Evolutionary conservation across 225 moss, liverwort and hornwort genomes (phyloP).

Genomic region (Polytrichum formosum): DNA sequence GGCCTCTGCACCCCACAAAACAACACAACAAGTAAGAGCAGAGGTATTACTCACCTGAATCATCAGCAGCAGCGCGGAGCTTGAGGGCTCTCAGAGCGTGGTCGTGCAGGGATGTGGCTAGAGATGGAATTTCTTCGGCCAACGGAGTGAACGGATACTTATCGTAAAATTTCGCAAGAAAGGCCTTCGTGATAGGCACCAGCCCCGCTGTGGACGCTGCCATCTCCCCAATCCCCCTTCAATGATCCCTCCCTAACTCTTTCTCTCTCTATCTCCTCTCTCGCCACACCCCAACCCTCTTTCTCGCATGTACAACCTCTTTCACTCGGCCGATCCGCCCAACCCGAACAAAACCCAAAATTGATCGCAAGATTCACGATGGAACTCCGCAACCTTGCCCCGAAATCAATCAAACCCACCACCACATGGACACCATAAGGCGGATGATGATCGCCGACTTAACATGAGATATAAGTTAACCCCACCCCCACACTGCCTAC

Average conservation of each 20-base stretch:
- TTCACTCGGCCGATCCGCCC: too few relatives aligned
- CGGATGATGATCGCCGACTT: too few relatives aligned
- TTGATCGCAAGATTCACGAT: too few relatives aligned
- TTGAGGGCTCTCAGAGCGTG: conserved; percentile 8
- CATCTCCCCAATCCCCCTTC: conserved; percentile 11
- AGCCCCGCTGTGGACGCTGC: conserved; percentile 49
- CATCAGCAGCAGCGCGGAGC: conserved; percentile 16
- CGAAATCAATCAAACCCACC: too few relatives aligned
- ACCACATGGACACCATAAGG: too few relatives aligned
- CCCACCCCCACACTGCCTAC: too few relatives aligned
- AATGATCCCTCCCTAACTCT: background rate
- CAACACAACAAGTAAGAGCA: background rate
- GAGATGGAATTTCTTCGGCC: conserved; percentile 27
- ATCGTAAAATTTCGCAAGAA: conserved; percentile 61
- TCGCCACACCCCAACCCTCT: too few relatives aligned
- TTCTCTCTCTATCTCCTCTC: too few relatives aligned
- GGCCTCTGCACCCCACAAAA: background rate
- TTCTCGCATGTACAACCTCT: too few relatives aligned
- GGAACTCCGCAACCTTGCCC: too few relatives aligned
- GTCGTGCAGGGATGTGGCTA: conserved; percentile 22
- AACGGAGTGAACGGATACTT: conserved; percentile 46
- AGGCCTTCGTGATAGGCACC: conserved; percentile 52
- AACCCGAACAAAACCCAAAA: too few relatives aligned
- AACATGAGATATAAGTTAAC: too few relatives aligned
- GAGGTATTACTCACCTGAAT: conserved; percentile 21